A percentile compares a stretch with the other conserved stretches of the same genome.
Evolutionary conservation across 352 stramenopile species (phyloP).

Genomic region (Phytophthora vignae): DNA sequence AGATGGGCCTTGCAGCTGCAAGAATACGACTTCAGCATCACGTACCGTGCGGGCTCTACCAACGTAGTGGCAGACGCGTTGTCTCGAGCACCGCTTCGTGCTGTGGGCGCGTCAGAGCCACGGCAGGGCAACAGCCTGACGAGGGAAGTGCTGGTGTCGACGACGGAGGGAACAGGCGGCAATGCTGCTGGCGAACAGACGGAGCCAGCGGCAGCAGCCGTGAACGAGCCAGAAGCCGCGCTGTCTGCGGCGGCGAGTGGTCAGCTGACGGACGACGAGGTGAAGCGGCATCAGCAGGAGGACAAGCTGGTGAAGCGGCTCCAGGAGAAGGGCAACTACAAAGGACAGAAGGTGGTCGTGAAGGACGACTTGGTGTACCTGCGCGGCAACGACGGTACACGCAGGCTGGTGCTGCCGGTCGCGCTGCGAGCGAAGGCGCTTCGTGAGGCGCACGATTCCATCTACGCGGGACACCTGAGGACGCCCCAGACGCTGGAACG

Average conservation of each 20-base stretch:
- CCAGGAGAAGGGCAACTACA: background rate
- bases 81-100: constrained; percentile 19
- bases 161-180: background rate
- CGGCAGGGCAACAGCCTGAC: no score
- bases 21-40: constrained; percentile 5
- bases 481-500: background rate
- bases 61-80: constrained; percentile 35
- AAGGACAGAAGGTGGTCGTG: background rate
- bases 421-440: background rate
- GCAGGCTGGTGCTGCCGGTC: background rate
- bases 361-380: background rate
- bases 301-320: background rate
- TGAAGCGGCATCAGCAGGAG: background rate
- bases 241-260: no score
- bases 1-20: constrained; percentile 3
- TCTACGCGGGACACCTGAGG: background rate
- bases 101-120: background rate
- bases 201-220: no score
- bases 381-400: background rate
- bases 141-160: background rate
- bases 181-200: no score
- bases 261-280: background rate
- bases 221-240: background rate
- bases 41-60: constrained; percentile 4
- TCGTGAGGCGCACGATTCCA: background rate